These are phyloP conservation scores for Cercophora samala DNA, from an alignment of 495 filamentous ascomycete species.

Conservation along the genomic window DNA sequence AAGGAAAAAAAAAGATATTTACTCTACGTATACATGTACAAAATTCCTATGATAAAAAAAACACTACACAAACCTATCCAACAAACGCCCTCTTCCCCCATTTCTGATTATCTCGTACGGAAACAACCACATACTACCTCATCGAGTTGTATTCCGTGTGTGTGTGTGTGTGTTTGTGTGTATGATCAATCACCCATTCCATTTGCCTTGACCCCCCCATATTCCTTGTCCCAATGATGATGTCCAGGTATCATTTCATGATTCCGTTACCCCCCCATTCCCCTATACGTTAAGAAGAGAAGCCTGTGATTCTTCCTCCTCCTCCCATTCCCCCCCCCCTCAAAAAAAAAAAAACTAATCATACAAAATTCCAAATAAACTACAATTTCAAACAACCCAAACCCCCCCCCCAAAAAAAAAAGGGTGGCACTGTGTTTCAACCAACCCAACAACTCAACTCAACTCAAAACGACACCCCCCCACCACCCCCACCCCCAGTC, in stretches of 20 bases:
- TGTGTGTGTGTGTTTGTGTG: too few relatives aligned
- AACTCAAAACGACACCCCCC: not conserved
- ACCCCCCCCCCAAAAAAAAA: not conserved
- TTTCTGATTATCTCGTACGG: too few relatives aligned
- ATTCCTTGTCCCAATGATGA: not conserved
- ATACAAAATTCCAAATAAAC: not conserved
- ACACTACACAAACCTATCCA: not conserved
- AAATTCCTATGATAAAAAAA: not conserved
- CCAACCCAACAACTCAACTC: too few relatives aligned
- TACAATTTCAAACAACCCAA: too few relatives aligned
- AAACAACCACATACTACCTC: not conserved
- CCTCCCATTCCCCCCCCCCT: not conserved
- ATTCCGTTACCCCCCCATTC: not conserved
- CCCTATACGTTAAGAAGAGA: not conserved
- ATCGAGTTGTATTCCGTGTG: not conserved
- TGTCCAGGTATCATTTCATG: conserved; percentile 1
- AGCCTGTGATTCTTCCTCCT: not conserved
- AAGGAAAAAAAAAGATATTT: not conserved
- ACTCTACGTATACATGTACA: not conserved
- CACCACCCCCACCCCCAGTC: not conserved
- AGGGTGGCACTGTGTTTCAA: too few relatives aligned
- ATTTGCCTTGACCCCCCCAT: not conserved
- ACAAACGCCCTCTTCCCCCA: not conserved
- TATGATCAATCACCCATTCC: not conserved
- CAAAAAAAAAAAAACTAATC: not conserved